Base-by-base conservation (phyloP, 2,329 filamentous ascomycete genomes). In the Rutstroemia sydowiana region DNA sequence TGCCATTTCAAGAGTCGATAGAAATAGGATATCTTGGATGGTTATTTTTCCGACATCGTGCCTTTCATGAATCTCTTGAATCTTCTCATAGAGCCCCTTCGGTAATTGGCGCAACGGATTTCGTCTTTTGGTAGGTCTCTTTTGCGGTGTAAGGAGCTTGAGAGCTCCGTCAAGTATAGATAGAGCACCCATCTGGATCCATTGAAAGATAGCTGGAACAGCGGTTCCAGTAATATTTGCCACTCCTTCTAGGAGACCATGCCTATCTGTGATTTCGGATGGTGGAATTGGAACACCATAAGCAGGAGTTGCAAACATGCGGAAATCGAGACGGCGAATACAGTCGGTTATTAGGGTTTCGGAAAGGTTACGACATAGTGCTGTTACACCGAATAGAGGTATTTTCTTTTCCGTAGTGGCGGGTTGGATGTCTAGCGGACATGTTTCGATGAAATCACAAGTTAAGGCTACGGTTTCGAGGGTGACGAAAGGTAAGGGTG, bases 311-410 rank as follows among this genome's bases (percentile, higher is more conserved):
- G 47, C 47, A 26, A 43, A 14, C 47, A 49, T 16, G 16, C 14
- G 7, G 1, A 49, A 36, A 2, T 49, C 10, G 18, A 49, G 46
- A 26, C 37, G 46, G 3, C 46, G 20, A 20, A 49, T 26, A n/a
- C 46, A 49, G 11, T 49, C 28, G 6, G 46, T 49, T 34, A 49
- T 49, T 5, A 49, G 36, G 26, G 46, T 49, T 4, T 49, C 46
- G 3, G 46, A 49, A 34, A 49, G 5, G 10, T 49, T 49, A 7
- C 46, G 46, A 10, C 46, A 49, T 5, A 49, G n/a, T 16, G 20
- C 20, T 5, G 37, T 49, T 13, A 49, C 46, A 11, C 6, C 5
- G 5, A 49, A 43, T 2, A 0, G 10, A 10, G 37, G 20, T 1
- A 34, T 11, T 9, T 2, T 2, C 14, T 3, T 26, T 34, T 36